Percentiles rank a stretch among this genome's conserved stretches.
phyloP scores from a whole-genome alignment of 176 grass and related monocot species.

The Pharus latifolius region DNA sequence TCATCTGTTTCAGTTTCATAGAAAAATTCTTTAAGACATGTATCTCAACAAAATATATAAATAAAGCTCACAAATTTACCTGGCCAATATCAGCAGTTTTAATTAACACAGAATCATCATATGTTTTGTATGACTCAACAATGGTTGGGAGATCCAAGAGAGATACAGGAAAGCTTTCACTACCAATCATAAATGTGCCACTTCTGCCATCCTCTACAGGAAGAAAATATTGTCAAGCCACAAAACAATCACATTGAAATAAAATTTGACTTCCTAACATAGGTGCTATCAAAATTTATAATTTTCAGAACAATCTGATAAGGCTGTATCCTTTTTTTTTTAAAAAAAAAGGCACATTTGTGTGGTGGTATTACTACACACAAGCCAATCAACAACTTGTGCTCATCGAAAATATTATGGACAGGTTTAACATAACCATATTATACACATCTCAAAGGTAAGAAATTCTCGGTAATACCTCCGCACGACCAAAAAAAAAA shows the following conservation, averaged over 20 bases:
- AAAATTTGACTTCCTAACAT: not conserved
- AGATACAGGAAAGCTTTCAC: constrained; percentile 63
- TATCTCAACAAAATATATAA: not conserved
- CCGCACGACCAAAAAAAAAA: not conserved
- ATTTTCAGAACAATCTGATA: not conserved
- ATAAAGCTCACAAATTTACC: constrained; percentile 26
- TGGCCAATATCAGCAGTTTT: constrained; percentile 88
- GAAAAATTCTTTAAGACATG: not conserved
- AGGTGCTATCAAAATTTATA: too few relatives aligned
- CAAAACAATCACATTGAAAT: not conserved
- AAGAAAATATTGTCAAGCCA: constrained; percentile 10
- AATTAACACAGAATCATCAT: constrained; percentile 79
- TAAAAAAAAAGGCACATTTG: not conserved
- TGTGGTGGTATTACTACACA: not conserved
- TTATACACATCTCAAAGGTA: not conserved
- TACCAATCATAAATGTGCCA: constrained; percentile 82
- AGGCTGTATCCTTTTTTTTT: not conserved
- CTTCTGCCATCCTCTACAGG: constrained; percentile 80
- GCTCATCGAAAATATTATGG: not conserved
- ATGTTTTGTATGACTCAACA: constrained; percentile 88
- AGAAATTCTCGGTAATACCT: not conserved
- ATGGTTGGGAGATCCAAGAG: constrained; percentile 77
- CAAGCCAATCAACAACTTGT: not conserved
- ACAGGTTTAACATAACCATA: not conserved
- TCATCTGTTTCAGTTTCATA: constrained; percentile 44